Evolutionary conservation across 768 basidiomycete genomes (phyloP).

Genomic region (Coprinopsis strossmayeri): DNA sequence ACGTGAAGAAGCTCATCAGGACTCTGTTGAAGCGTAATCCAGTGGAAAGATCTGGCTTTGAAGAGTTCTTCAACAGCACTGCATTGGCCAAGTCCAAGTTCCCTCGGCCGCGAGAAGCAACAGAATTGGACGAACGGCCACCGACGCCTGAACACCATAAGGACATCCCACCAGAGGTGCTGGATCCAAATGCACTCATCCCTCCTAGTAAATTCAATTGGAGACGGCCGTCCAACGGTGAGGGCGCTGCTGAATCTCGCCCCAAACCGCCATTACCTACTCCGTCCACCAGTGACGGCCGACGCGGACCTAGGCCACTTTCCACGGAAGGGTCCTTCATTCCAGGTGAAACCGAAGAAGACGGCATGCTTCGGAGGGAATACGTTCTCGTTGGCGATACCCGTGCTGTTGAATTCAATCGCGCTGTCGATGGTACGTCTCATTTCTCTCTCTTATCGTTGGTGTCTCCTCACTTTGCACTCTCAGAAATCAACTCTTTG

Average conservation of each 20-base stretch:
- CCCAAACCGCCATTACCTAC: conserved; percentile 3
- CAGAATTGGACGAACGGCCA: conserved; percentile 26
- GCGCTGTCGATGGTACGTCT: conserved; percentile 78
- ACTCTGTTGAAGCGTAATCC: conserved; percentile 80
- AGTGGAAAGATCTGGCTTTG: conserved; percentile 78
- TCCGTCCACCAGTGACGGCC: too few species aligned
- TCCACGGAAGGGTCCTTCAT: conserved; percentile 62
- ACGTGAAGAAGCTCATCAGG: conserved; percentile 86
- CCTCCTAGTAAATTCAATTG: conserved; percentile 81
- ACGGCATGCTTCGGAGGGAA: conserved; percentile 72
- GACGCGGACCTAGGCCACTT: too few species aligned
- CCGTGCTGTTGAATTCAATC: conserved; percentile 86
- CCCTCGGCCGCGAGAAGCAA: conserved; percentile 43
- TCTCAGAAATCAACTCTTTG: conserved; percentile 55
- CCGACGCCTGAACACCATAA: conserved; percentile 67
- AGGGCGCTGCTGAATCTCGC: conserved; percentile 1
- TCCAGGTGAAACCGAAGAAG: conserved; percentile 81
- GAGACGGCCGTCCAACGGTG: conserved; percentile 28
- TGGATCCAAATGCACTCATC: conserved; percentile 76
- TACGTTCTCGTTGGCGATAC: conserved; percentile 94
- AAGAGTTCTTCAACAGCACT: conserved; percentile 84
- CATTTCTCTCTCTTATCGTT: neutral
- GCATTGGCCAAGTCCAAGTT: conserved; percentile 77
- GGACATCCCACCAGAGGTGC: conserved; percentile 71
- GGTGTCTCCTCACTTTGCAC: conserved; percentile 8